Percentiles rank a stretch among this genome's conserved stretches.
Evolutionary conservation across 176 grass and related monocot genomes (phyloP).

Genomic region (Aegilops speltoides): DNA sequence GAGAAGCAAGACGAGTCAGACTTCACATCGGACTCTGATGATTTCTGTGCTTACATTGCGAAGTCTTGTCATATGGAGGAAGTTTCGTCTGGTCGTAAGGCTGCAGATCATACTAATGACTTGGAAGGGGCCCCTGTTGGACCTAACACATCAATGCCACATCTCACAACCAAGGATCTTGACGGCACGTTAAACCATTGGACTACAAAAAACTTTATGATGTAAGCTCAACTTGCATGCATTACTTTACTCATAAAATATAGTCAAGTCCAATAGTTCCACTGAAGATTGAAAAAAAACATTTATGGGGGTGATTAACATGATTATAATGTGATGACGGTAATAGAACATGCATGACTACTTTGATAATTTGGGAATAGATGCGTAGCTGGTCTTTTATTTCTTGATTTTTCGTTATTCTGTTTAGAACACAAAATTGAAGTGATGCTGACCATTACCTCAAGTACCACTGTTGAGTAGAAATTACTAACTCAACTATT

Average conservation of each 20-base stretch:
- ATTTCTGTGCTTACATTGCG: constrained; percentile 71
- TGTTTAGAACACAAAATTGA: not conserved
- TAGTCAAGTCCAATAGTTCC: not conserved
- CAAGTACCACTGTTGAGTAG: not conserved
- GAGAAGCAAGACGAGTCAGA: constrained; percentile 63
- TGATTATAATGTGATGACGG: not conserved
- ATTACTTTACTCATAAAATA: constrained; percentile 16
- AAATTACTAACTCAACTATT: not conserved
- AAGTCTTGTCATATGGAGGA: constrained; percentile 44
- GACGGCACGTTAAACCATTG: constrained; percentile 49
- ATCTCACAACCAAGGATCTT: constrained; percentile 22
- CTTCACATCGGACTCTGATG: constrained; percentile 83
- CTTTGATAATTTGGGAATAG: not conserved
- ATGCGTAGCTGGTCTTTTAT: not conserved
- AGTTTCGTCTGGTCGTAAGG: constrained; percentile 33
- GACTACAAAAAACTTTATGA: constrained; percentile 79
- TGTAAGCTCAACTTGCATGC: constrained; percentile 45
- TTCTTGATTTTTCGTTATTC: constrained; percentile 14
- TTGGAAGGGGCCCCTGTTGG: not conserved
- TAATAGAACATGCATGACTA: not conserved
- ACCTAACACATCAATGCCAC: constrained; percentile 7
- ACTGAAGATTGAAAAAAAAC: not conserved
- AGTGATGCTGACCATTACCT: not conserved
- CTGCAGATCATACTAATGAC: constrained; percentile 14
- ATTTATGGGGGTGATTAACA: not conserved